Evolutionary conservation across 2,329 filamentous ascomycete species (phyloP), one percentile per base, ranked within the genome.

Genomic region (Claviceps sp.): DNA sequence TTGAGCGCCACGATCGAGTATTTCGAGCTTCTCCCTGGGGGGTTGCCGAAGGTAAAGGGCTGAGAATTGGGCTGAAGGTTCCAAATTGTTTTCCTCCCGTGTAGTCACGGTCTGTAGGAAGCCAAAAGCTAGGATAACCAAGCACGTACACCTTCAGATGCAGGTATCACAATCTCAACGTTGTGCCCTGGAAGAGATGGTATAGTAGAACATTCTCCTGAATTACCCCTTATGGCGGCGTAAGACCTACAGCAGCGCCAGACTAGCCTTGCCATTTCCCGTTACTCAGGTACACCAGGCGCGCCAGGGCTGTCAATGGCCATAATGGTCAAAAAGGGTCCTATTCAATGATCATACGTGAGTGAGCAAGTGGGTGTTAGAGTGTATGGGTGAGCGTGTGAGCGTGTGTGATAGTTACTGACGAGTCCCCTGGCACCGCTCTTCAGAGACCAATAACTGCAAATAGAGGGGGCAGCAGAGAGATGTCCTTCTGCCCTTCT

Each of bases 201-300:
- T 37, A n/a, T 37, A 48, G 30, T 11, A 41, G 37, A 39, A 40
- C 11, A 48, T 10, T 11, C 41, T 49, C 50, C 46, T 26, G 19
- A 40, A 38, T 24, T 41, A 40, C 49, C 51, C 50, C 53, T 55
- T 50, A 42, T 8, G 38, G 26, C 56, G 53, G 10, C 50, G 22
- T 48, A 54, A 59, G 58, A 59, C 58, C 48, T 55, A 54, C 56
- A 50, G 45, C 47, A 53, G 51, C 41, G 38, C 49, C 47, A 51
- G 52, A 55, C 48, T 48, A 19, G 46, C 17, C 42, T 55, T 52
- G 37, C 49, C 52, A 50, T 53, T 54, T 19, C 34, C 47, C 16
- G 24, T 44, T 34, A 5, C 24, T 41, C 40, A 53, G 50, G 54
- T 22, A 49, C 51, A 39, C 30, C 46, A 26, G 41, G 17, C 34